phyloP scores from a whole-genome alignment of 805 yeast genomes.

The Kluyveromyces wickerhamii region DNA sequence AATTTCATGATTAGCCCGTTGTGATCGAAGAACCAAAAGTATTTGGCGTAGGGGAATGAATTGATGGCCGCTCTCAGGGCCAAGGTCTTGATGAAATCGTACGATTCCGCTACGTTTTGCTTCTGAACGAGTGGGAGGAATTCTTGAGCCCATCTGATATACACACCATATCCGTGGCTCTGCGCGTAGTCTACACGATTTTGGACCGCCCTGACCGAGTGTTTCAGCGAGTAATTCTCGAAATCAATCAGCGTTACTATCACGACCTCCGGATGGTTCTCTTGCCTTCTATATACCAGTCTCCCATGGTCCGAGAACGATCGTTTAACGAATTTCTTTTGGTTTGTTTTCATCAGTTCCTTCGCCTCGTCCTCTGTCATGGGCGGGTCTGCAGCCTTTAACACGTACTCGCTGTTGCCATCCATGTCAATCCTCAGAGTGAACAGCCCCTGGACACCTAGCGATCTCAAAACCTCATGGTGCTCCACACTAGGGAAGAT shows the following conservation, averaged over 20 bases:
- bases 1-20: constrained; percentile 70
- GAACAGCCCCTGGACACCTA: constrained; percentile 46
- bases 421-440: constrained; percentile 40
- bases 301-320: constrained; percentile 61
- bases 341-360: constrained; percentile 24
- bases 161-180: constrained; percentile 71
- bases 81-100: constrained; percentile 23
- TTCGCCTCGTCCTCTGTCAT: constrained; percentile 32
- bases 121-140: constrained; percentile 54
- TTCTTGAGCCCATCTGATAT: constrained; percentile 80
- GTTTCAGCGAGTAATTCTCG: constrained; percentile 50
- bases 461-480: constrained; percentile 50
- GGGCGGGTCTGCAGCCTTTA: constrained; percentile 34
- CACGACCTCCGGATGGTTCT: constrained; percentile 51
- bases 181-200: constrained; percentile 87
- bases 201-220: constrained; percentile 64
- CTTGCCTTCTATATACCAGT: constrained; percentile 33
- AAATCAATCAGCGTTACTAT: constrained; percentile 76
- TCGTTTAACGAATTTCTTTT: constrained; percentile 39
- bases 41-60: constrained; percentile 86
- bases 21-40: constrained; percentile 83
- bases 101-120: constrained; percentile 28
- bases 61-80: constrained; percentile 78
- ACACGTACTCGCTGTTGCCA: constrained; percentile 32
- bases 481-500: constrained; percentile 74